Percentiles rank a stretch among this genome's conserved stretches.
Conservation (phyloP, 176 grass and related monocot genomes). For the Stipa capillata region DNA sequence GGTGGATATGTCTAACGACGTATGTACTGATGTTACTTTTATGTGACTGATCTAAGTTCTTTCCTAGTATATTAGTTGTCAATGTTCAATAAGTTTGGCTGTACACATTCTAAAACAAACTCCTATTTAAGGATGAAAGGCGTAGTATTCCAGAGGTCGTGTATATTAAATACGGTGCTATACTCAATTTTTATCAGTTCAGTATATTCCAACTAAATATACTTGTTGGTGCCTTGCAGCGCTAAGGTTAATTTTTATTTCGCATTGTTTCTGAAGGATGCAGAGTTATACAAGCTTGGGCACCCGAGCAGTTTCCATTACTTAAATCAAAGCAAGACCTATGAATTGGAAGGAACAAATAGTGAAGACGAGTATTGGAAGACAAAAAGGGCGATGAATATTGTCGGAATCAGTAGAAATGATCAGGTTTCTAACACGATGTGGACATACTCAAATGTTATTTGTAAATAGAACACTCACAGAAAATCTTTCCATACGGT, state of each 20-base stretch:
- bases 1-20: not conserved
- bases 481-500: not conserved
- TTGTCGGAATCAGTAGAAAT: conserved; percentile 79
- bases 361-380: conserved; percentile 92
- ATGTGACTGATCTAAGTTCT: not conserved
- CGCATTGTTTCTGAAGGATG: conserved; percentile 53
- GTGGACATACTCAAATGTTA: conserved; percentile 1
- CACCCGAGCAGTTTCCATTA: conserved; percentile 85
- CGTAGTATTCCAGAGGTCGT: too few relatives aligned
- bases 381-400: conserved; percentile 93
- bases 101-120: not conserved
- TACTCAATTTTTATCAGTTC: too few relatives aligned
- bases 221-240: not conserved
- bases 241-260: conserved; percentile 20
- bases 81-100: not conserved
- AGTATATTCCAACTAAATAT: too few relatives aligned
- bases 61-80: not conserved
- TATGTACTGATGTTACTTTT: not conserved
- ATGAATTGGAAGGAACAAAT: conserved; percentile 78
- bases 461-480: conserved; percentile 1
- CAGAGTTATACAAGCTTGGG: conserved; percentile 85
- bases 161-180: not conserved
- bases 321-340: conserved; percentile 89
- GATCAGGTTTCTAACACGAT: conserved; percentile 58
- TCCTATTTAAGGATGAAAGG: not conserved